Percentiles rank a stretch among this genome's conserved stretches.
These are phyloP conservation scores for Akanthomyces muscarius DNA, from an alignment of 2,329 filamentous ascomycete species.

Conservation along the genomic window DNA sequence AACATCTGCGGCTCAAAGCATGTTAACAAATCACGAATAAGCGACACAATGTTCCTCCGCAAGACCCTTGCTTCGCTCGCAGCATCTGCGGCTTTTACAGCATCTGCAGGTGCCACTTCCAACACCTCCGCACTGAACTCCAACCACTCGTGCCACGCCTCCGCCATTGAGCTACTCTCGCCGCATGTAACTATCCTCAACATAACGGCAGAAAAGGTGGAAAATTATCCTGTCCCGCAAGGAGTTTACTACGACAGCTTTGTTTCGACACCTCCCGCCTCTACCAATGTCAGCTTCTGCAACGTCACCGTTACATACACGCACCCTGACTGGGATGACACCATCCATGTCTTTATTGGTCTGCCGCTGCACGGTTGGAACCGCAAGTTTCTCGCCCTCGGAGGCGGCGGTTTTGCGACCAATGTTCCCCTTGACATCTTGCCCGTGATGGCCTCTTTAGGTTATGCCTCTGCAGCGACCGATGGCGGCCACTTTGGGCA, in stretches of 20 bases:
- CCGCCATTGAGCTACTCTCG: neutral
- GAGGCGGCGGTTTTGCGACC: neutral
- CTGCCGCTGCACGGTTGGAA: slow-evolving; percentile 1
- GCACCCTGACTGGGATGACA: neutral
- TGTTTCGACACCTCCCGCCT: neutral
- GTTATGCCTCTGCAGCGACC: neutral
- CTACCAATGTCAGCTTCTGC: slow-evolving; percentile 7
- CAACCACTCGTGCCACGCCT: neutral
- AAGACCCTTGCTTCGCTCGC: neutral
- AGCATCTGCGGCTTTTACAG: neutral
- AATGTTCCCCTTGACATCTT: neutral
- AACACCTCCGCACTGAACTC: neutral
- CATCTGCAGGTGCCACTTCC: neutral
- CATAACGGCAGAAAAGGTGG: neutral
- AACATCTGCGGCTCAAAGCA: neutral
- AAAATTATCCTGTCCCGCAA: neutral
- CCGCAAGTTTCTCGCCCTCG: neutral
- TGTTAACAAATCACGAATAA: neutral
- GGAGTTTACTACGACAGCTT: neutral
- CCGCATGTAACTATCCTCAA: neutral
- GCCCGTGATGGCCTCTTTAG: neutral
- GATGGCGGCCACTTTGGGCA: neutral
- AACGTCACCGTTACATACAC: slow-evolving; percentile 6
- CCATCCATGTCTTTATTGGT: neutral
- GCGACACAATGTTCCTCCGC: neutral